Base-by-base conservation (phyloP, 768 basidiomycete genomes). In the Boletus sensibilis region DNA sequence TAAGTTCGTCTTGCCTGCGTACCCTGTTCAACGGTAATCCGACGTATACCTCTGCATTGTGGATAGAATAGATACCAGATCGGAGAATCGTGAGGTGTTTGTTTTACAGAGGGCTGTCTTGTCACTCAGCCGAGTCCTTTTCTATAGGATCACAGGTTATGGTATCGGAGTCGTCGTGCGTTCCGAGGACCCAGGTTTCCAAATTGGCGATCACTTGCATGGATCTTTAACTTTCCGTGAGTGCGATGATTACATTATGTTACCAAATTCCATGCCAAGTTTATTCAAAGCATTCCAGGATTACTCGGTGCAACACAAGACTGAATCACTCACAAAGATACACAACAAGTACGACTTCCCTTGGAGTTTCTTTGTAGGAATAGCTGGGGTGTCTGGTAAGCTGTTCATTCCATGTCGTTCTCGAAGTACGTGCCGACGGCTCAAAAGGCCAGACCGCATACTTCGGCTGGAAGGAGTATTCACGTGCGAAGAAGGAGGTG, bases 1-100 rank as follows among this genome's bases (percentile, higher is more conserved):
- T 80, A 80, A 51, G 61, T 66, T 43, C 25, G 25, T 27, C 25
- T 29, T 29, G 7, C 27, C 7, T 8, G 6, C 27, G 7, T 7
- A 8, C 27, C 27, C 27, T 29, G 27, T 29, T 29, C 27, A 8
- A 29, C 27, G 27, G 1, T 7, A 7, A 29, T 29, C 27, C 27
- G 27, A 8, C 27, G 1, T 29, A 29, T 29, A 29, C 27, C 27
- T 29, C 7, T 5, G 27, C 7, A 29, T 29, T 7, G 27, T 29
- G 27, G 27, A 29, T 29, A 29, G 27, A 29, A 29, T 8, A 29
- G 20, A 31, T 18, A 45, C 46, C 21, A 21, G 13, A 47, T 34
- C 20, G 46, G 44, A 16, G 33, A 47, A 16, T 5, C n/a, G 20
- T 10, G 11, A 23, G 31, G 27, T 47, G 14, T 7, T 23, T 23